phyloP scores from a whole-genome alignment of 2,329 filamentous ascomycete species.

The Tolypocladium ophioglossoides region DNA sequence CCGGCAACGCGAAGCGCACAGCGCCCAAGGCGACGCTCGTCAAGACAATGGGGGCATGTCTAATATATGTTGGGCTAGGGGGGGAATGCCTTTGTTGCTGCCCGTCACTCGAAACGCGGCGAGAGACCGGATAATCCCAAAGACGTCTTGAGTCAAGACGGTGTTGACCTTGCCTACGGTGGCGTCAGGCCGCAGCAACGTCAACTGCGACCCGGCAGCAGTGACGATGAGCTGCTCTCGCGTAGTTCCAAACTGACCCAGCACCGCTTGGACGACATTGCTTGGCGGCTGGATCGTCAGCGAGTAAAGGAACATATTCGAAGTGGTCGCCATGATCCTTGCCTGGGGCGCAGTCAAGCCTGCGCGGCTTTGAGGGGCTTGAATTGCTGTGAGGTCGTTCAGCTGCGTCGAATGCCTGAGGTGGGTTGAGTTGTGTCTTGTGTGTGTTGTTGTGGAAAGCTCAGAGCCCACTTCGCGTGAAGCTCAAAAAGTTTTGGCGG shows the following conservation, averaged over 20 bases:
- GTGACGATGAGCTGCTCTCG: slow-evolving; percentile 98
- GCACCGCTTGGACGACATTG: slow-evolving; percentile 78
- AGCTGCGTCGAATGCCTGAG: slow-evolving; percentile 11
- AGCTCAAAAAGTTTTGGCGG: slow-evolving; percentile 22
- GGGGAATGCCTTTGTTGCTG: slow-evolving; percentile 75
- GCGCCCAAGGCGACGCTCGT: too few relatives aligned
- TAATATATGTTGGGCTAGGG: slow-evolving; percentile 17
- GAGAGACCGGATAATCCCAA: slow-evolving; percentile 86
- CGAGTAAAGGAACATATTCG: slow-evolving; percentile 97
- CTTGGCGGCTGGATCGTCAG: slow-evolving; percentile 91
- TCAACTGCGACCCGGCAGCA: slow-evolving; percentile 80
- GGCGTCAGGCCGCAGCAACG: slow-evolving; percentile 77
- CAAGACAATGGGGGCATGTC: too few relatives aligned
- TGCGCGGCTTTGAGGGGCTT: slow-evolving; percentile 31
- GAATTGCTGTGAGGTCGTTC: slow-evolving; percentile 12
- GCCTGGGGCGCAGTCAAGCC: slow-evolving; percentile 36
- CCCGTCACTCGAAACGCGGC: slow-evolving; percentile 87
- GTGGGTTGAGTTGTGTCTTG: slow-evolving; percentile 3
- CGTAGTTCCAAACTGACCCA: slow-evolving; percentile 91
- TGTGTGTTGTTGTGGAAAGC: slow-evolving; percentile 7
- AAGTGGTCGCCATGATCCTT: slow-evolving; percentile 83
- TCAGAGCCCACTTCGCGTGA: slow-evolving; percentile 6
- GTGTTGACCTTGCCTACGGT: slow-evolving; percentile 78
- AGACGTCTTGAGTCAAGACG: slow-evolving; percentile 83
- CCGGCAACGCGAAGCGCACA: too few relatives aligned